phyloP scores from a whole-genome alignment of 2,329 filamentous ascomycete species.

The Phialemonium atrogriseum region DNA sequence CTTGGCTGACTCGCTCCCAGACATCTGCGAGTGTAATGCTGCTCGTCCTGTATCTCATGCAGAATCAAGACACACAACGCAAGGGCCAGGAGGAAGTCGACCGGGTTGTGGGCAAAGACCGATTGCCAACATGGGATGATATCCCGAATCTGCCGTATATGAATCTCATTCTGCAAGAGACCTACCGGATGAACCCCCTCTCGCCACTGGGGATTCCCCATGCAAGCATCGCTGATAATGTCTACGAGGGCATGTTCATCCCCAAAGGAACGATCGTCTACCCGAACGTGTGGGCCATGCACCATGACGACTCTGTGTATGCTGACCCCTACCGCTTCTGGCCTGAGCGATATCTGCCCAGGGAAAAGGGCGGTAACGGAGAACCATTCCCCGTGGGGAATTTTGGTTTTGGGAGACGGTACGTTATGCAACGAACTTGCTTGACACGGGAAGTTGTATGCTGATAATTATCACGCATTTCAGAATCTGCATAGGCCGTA shows the following conservation, averaged over 20 bases:
- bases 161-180: constrained; percentile 24
- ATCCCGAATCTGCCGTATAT: constrained; percentile 24
- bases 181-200: constrained; percentile 23
- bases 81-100: constrained; percentile 24
- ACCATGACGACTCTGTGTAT: constrained; percentile 21
- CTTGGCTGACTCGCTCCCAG: too few relatives aligned
- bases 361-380: constrained; percentile 13
- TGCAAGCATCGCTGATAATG: constrained; percentile 27
- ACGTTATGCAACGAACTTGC: too few relatives aligned
- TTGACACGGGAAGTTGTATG: too few relatives aligned
- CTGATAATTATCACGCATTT: too few relatives aligned
- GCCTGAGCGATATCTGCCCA: constrained; percentile 19
- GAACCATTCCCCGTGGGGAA: constrained; percentile 21
- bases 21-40: constrained; percentile 21
- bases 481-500: constrained; percentile 33
- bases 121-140: constrained; percentile 18
- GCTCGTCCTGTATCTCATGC: constrained; percentile 30
- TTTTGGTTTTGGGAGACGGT: constrained; percentile 36
- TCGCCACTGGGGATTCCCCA: constrained; percentile 29
- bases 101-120: constrained; percentile 22
- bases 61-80: constrained; percentile 29
- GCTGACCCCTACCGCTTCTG: constrained; percentile 22
- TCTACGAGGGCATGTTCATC: constrained; percentile 34
- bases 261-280: constrained; percentile 34
- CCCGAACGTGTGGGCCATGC: constrained; percentile 31